Evolutionary conservation across 208 protist genomes (phyloP).

Genomic region (Kentomonas sorsogonicus): DNA sequence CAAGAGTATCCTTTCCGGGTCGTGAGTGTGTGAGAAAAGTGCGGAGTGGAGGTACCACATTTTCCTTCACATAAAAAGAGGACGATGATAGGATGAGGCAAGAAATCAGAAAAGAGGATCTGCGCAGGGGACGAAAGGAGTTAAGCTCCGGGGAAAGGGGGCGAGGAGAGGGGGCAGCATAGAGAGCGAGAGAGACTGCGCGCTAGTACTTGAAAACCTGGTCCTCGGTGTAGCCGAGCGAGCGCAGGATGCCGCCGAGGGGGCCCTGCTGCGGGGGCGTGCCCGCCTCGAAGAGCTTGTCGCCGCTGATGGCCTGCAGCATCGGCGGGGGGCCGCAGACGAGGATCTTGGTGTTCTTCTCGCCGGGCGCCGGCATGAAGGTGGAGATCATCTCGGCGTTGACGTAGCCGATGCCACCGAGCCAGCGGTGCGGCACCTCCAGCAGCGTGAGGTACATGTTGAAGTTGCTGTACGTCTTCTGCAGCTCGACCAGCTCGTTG

Average conservation of each 20-base stretch:
- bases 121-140: background rate
- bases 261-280: constrained; percentile 69
- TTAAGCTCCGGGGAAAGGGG: background rate
- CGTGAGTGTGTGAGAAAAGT: too few relatives aligned
- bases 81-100: too few relatives aligned
- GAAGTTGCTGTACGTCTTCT: constrained; percentile 79
- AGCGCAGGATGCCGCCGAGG: constrained; percentile 53
- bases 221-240: constrained; percentile 69
- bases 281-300: constrained; percentile 61
- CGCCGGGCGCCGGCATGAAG: constrained; percentile 71
- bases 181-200: too few relatives aligned
- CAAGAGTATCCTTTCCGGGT: too few relatives aligned
- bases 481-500: constrained; percentile 80
- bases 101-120: background rate
- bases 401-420: constrained; percentile 79
- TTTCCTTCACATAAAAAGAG: too few relatives aligned
- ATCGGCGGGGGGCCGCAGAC: constrained; percentile 86
- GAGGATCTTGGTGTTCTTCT: constrained; percentile 69
- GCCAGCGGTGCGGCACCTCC: constrained; percentile 61
- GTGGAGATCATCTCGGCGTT: constrained; percentile 72
- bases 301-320: constrained; percentile 76
- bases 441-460: constrained; percentile 87
- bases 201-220: constrained; percentile 89
- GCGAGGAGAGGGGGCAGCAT: too few relatives aligned
- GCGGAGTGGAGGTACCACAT: too few relatives aligned